Evolutionary conservation across 2,329 filamentous ascomycete species (phyloP).

Genomic region (Fusarium sp.): DNA sequence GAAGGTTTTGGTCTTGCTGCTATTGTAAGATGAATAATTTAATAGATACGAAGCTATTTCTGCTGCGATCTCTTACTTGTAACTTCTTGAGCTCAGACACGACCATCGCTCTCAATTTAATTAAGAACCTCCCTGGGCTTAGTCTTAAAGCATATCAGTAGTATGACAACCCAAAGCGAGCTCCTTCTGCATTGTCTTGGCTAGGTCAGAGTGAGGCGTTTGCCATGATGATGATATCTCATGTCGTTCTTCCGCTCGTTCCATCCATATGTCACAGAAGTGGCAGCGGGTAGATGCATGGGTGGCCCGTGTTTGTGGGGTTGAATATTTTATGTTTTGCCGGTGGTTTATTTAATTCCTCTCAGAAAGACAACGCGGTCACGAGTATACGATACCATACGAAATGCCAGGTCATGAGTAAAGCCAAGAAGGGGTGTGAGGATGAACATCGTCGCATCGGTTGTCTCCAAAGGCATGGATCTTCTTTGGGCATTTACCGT

Average conservation of each 20-base stretch:
- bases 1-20: not conserved
- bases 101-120: not conserved
- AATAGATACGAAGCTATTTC: not conserved
- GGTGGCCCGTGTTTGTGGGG: not conserved
- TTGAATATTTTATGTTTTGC: not conserved
- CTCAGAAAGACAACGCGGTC: not conserved
- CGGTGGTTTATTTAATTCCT: not conserved
- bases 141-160: not conserved
- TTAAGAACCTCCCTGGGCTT: too few species aligned
- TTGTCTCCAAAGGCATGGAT: not conserved
- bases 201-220: not conserved
- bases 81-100: not conserved
- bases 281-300: constrained; percentile 19
- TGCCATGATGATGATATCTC: not conserved
- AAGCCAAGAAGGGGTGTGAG: not conserved
- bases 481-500: constrained; percentile 11
- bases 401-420: not conserved
- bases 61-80: not conserved
- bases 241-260: not conserved
- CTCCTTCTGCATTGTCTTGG: not conserved
- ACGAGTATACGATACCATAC: not conserved
- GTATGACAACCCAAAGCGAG: not conserved
- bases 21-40: not conserved
- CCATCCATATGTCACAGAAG: not conserved
- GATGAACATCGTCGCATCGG: not conserved